Percentiles rank a stretch among this genome's conserved stretches.
Conservation (phyloP, 768 basidiomycete genomes). For the Phanerochaete carnosa region DNA sequence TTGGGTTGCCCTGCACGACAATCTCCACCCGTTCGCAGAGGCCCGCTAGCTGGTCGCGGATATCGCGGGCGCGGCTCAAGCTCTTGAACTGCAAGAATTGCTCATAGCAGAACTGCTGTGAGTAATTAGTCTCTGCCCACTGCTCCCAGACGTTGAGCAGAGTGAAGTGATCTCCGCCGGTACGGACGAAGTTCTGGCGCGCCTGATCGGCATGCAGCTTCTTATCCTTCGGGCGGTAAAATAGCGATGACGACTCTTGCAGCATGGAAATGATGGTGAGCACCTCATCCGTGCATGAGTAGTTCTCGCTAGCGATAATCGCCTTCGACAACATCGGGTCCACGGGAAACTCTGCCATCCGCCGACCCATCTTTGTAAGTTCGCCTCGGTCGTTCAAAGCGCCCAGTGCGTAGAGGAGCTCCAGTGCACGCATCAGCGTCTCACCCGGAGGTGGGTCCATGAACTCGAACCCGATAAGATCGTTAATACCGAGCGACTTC, state of each 20-base stretch:
- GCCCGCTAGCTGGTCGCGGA: constrained; percentile 91
- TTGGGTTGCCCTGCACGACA: constrained; percentile 81
- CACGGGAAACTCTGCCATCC: constrained; percentile 99
- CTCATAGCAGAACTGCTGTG: constrained; percentile 95
- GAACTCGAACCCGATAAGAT: constrained; percentile 97
- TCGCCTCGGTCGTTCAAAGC: constrained; percentile 96
- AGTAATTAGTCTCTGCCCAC: constrained; percentile 97
- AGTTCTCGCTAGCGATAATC: constrained; percentile 94
- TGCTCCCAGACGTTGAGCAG: constrained; percentile 98
- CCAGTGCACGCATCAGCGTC: constrained; percentile 92
- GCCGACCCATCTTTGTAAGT: constrained; percentile 91
- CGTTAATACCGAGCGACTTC: constrained; percentile 97
- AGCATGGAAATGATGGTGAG: constrained; percentile 97
- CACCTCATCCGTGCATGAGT: constrained; percentile 93
- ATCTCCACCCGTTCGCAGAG: constrained; percentile 98
- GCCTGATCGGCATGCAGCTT: constrained; percentile 97
- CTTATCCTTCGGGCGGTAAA: constrained; percentile 98
- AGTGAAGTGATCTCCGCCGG: constrained; percentile 98
- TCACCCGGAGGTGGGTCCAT: constrained; percentile 98
- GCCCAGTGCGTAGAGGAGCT: constrained; percentile 91
- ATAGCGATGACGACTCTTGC: constrained; percentile 90
- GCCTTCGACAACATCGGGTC: constrained; percentile 97
- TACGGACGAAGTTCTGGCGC: constrained; percentile 91
- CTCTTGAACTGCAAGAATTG: constrained; percentile 96
- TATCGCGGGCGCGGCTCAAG: constrained; percentile 90